phyloP scores from a whole-genome alignment of 2,329 filamentous ascomycete genomes.

The Tolypocladium endophyticum region DNA sequence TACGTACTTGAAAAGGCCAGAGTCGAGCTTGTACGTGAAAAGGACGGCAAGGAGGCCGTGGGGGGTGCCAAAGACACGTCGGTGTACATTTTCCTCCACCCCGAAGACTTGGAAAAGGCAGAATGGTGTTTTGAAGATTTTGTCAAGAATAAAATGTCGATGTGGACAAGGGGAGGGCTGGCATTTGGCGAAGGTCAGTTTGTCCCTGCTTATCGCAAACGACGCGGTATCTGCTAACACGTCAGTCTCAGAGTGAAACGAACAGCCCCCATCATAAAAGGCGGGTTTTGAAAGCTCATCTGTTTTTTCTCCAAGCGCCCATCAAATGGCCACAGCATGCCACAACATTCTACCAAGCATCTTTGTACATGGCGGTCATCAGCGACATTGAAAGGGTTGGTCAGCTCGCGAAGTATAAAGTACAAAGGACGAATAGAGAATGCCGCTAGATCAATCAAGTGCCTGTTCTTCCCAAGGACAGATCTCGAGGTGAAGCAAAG shows the following conservation, averaged over 20 bases:
- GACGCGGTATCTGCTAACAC: background rate
- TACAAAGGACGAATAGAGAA: background rate
- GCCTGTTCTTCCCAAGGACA: background rate
- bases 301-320: background rate
- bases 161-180: conserved; percentile 42
- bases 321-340: background rate
- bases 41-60: conserved; percentile 25
- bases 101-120: conserved; percentile 47
- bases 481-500: background rate
- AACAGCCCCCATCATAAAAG: background rate
- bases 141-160: conserved; percentile 56
- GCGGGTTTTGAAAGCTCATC: background rate
- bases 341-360: background rate
- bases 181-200: conserved; percentile 28
- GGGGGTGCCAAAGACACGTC: conserved; percentile 41
- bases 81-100: conserved; percentile 54
- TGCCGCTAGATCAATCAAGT: background rate
- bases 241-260: background rate
- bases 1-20: conserved; percentile 49
- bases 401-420: background rate
- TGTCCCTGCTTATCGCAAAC: background rate
- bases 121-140: conserved; percentile 92
- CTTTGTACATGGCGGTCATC: background rate
- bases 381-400: background rate
- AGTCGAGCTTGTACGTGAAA: conserved; percentile 40